Evolutionary conservation across 345 rosid genomes (phyloP).

Genomic region (Brassica juncea): DNA sequence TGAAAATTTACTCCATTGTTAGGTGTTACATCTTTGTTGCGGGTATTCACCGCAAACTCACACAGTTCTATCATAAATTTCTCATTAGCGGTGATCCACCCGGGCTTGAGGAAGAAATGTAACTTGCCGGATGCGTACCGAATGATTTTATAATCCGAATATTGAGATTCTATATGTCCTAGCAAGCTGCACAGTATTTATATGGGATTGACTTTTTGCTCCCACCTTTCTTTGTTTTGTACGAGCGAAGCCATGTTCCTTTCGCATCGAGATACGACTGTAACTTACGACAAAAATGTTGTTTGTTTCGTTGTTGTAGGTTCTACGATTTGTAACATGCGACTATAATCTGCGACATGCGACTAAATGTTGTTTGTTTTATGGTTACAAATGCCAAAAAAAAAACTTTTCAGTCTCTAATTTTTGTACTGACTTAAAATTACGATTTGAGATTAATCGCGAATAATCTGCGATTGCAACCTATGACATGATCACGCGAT

Average conservation of each 20-base stretch:
- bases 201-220: background rate
- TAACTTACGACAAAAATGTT: no score
- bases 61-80: background rate
- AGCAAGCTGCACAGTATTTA: background rate
- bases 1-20: background rate
- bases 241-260: background rate
- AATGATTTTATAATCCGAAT: background rate
- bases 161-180: background rate
- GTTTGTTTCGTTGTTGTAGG: no score
- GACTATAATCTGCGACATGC: no score
- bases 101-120: background rate
- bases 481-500: no score
- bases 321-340: no score
- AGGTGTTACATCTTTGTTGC: constrained; percentile 4
- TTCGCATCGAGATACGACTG: no score
- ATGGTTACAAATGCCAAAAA: no score
- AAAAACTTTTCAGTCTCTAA: no score
- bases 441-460: no score
- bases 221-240: background rate
- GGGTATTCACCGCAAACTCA: background rate
- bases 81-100: background rate
- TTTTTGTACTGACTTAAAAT: no score
- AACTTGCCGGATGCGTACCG: background rate
- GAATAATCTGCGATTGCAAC: no score
- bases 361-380: no score